A percentile compares a stretch with the other conserved stretches of the same genome.
These are phyloP conservation scores for Puya raimondii DNA, from an alignment of 176 grass and related monocot species.

Conservation along the genomic window DNA sequence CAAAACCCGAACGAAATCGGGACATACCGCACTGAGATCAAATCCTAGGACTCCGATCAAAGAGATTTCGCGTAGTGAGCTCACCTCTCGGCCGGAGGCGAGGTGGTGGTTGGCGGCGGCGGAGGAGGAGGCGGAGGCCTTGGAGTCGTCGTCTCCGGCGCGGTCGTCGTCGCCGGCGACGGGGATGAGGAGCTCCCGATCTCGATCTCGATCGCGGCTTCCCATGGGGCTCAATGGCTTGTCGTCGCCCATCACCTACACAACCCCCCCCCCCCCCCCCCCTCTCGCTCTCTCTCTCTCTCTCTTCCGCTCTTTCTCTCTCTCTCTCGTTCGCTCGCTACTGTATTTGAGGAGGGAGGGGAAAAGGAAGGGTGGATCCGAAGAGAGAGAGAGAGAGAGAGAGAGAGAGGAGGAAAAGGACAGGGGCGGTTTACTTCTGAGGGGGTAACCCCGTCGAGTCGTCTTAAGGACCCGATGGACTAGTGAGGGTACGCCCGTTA, in stretches of 20 bases:
- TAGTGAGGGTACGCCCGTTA: no score
- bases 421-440: not conserved
- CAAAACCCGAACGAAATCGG: not conserved
- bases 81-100: constrained; percentile 66
- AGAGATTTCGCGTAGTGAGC: no score
- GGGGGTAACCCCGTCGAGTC: not conserved
- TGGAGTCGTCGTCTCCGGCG: constrained; percentile 24
- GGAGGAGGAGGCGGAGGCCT: constrained; percentile 34
- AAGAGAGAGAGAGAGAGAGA: not conserved
- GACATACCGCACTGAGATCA: not conserved
- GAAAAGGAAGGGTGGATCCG: not conserved
- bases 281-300: not conserved
- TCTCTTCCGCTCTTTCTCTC: not conserved
- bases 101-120: constrained; percentile 34
- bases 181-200: constrained; percentile 83
- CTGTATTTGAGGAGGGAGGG: not conserved
- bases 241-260: constrained; percentile 57
- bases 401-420: not conserved
- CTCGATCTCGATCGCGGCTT: constrained; percentile 43
- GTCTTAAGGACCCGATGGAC: not conserved
- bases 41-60: constrained; percentile 18
- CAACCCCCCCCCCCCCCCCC: no score
- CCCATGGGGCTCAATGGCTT: constrained; percentile 58
- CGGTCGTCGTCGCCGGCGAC: constrained; percentile 42
- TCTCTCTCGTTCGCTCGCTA: not conserved